These are phyloP conservation scores for Ustilago bromivora DNA, from an alignment of 1,284 basidiomycete genomes.

Conservation along the genomic window DNA sequence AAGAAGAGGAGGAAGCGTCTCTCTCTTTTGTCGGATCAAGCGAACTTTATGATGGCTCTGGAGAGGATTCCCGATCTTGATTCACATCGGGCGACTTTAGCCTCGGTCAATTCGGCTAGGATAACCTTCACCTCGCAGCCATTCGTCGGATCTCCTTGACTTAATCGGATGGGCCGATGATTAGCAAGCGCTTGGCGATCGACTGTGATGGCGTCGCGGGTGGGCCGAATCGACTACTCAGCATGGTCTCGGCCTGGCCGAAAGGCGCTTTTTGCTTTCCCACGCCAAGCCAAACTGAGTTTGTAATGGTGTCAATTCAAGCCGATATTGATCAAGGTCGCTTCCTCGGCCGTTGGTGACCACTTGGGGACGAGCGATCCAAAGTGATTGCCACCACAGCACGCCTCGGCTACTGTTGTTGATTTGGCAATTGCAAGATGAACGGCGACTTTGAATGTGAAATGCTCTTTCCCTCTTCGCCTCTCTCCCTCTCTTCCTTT, in stretches of 20 bases:
- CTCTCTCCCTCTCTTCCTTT: background rate
- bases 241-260: background rate
- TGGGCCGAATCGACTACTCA: background rate
- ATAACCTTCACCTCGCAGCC: too few relatives aligned
- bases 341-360: background rate
- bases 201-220: too few relatives aligned
- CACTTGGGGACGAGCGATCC: background rate
- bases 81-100: too few relatives aligned
- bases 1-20: too few relatives aligned
- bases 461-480: background rate
- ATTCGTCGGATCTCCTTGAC: background rate
- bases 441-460: slow-evolving; percentile 13
- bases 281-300: background rate
- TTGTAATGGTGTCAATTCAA: background rate
- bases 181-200: background rate
- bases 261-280: background rate
- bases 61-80: too few relatives aligned
- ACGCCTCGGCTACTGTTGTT: background rate
- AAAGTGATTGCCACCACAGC: background rate
- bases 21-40: too few relatives aligned
- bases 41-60: background rate
- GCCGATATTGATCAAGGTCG: too few relatives aligned
- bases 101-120: too few relatives aligned
- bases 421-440: background rate
- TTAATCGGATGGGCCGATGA: slow-evolving; percentile 15